Percentiles rank a stretch among this genome's conserved stretches.
Evolutionary conservation across 306 rosid species (phyloP).

Genomic region (Cucumis sativus): Cucumber_9930_V3 NC_026656.2:21064501-21065000

Average conservation of each 20-base stretch:
- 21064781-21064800: conserved; percentile 28
- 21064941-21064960: background rate
- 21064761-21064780: conserved; percentile 32
- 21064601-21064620: background rate
- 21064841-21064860: too few species aligned
- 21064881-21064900: background rate
- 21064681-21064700: background rate
- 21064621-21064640: background rate
- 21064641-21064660: background rate
- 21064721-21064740: conserved; percentile 60
- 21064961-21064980: background rate
- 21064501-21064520: too few species aligned
- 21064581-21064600: background rate
- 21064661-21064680: too few species aligned
- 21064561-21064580: background rate
- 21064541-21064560: background rate
- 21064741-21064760: conserved; percentile 22
- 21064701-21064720: conserved; percentile 40
- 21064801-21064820: background rate
- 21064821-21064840: background rate
- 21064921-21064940: background rate
- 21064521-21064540: too few species aligned
- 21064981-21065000: background rate
- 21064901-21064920: background rate
- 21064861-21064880: too few species aligned